phyloP scores from a whole-genome alignment of 2,329 filamentous ascomycete species.

The Blastomyces emzantsi region DNA sequence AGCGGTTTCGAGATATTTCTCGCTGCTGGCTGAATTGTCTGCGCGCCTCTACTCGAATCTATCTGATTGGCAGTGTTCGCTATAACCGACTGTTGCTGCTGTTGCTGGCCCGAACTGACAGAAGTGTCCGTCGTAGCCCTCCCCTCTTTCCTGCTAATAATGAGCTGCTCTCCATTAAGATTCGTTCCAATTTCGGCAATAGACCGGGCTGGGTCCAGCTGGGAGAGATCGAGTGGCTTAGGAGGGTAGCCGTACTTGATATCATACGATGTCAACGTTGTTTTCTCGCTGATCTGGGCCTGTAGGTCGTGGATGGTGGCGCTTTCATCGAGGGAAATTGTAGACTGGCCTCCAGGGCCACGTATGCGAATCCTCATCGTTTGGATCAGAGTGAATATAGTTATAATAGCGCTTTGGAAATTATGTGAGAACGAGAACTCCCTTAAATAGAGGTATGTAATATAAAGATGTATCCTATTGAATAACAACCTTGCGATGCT shows the following conservation, averaged over 20 bases:
- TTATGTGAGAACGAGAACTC: neutral
- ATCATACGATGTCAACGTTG: slow-evolving; percentile 57
- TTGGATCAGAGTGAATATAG: neutral
- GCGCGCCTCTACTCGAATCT: neutral
- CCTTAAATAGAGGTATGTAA: neutral
- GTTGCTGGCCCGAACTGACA: neutral
- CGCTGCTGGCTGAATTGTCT: neutral
- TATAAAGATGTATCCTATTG: neutral
- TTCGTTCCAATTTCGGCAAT: slow-evolving; percentile 51
- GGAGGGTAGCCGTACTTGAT: slow-evolving; percentile 76
- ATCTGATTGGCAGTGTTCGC: neutral
- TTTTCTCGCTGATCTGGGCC: slow-evolving; percentile 46
- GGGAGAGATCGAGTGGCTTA: slow-evolving; percentile 54
- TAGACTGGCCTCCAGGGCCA: slow-evolving; percentile 62
- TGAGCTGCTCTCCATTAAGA: slow-evolving; percentile 60
- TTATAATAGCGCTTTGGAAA: neutral
- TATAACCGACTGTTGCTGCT: neutral
- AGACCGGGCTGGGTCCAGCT: slow-evolving; percentile 41
- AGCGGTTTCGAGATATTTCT: slow-evolving; percentile 17
- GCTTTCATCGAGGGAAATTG: slow-evolving; percentile 57
- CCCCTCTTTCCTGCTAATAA: slow-evolving; percentile 45
- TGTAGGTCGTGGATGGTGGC: slow-evolving; percentile 44
- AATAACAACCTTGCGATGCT: neutral
- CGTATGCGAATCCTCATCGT: slow-evolving; percentile 66
- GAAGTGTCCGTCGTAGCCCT: slow-evolving; percentile 11